Base-by-base conservation (phyloP, 495 filamentous ascomycete genomes). In the Aspergillus sclerotiicarbonarius region DNA sequence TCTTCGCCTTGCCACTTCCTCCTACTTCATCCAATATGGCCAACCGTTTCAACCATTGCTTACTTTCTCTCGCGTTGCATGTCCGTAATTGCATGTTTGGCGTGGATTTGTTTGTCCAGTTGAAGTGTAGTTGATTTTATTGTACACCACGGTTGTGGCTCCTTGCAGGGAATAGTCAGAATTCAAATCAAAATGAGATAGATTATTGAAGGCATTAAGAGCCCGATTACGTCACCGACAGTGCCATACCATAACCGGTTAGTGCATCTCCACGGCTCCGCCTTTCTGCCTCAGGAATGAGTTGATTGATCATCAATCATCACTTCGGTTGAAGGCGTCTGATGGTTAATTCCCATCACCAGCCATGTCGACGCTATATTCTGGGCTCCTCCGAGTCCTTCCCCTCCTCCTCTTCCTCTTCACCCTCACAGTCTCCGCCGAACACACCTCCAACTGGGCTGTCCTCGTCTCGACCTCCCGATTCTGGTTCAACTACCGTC, bases 401-500 rank as follows among this genome's bases (percentile, higher is more conserved):
- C 64, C 71, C 53, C 65, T 85, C 50, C 60, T 81, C 55, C 68
- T 80, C 18, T 55, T 82, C 48, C 65, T 85, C 60, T 64, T 82
- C 53, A 64, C 72, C 46, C 60, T 77, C 47, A 55, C 70, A 31
- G 78, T 79, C 35, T 65, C 75, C 30, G 85, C 87, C 57, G 90
- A 94, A 58, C 94, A 98, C 73, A 98, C 95, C 0, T 96, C 90
- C 61, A 98, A 98, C 71, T 98, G 95, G 95, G 94, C 94, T 3
- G 94, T 98, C 47, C 86, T 98, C 8, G 94, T 98, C 35, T 92
- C 88, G 46, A 98, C 94, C n/a, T 98, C 95, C 8, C 88, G 94
- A 56, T 98, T 98, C 80, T 98, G 94, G 94, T 98, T 98, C 84
- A 98, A 98, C 77, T 98, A 98, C 77, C 90, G 94, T 43, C 94